Percentiles rank a stretch among this genome's conserved stretches.
phyloP scores from a whole-genome alignment of 306 rosid genomes.

The Fragaria vesca region DNA sequence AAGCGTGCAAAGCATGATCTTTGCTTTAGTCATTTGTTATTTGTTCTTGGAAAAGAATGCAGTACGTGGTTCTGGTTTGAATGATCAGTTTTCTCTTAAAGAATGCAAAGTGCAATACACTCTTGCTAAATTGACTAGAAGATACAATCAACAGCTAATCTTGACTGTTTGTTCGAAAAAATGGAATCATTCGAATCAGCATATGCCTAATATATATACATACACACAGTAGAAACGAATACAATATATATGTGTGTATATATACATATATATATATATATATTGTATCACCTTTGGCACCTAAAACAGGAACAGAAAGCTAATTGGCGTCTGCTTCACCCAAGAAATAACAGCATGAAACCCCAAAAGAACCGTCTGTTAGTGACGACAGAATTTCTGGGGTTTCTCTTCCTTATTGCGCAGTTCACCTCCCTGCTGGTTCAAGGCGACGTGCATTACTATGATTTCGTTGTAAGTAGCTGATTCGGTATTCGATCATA shows the following conservation, averaged over 20 bases:
- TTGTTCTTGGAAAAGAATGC: background rate
- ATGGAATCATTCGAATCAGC: background rate
- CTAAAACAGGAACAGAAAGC: background rate
- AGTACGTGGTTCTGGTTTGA: no score
- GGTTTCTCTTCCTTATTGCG: background rate
- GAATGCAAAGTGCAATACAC: background rate
- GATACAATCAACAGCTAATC: background rate
- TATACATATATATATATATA: no score
- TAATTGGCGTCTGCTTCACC: background rate
- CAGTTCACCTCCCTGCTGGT: background rate
- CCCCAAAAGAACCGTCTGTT: background rate
- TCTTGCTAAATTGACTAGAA: background rate
- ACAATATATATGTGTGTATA: background rate
- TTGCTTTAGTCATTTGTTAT: no score
- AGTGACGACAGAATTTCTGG: background rate
- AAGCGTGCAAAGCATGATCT: no score
- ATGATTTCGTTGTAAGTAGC: conserved; percentile 2
- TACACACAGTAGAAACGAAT: no score
- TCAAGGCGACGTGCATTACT: background rate
- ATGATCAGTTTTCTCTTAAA: background rate
- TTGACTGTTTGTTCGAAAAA: background rate
- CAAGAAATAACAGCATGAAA: background rate
- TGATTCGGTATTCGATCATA: background rate
- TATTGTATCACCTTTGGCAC: background rate
- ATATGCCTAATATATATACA: no score